Percentiles rank a stretch among this genome's conserved stretches.
phyloP scores from a whole-genome alignment of 73 alveolate genomes.

The Diophrys appendiculata region DNA sequence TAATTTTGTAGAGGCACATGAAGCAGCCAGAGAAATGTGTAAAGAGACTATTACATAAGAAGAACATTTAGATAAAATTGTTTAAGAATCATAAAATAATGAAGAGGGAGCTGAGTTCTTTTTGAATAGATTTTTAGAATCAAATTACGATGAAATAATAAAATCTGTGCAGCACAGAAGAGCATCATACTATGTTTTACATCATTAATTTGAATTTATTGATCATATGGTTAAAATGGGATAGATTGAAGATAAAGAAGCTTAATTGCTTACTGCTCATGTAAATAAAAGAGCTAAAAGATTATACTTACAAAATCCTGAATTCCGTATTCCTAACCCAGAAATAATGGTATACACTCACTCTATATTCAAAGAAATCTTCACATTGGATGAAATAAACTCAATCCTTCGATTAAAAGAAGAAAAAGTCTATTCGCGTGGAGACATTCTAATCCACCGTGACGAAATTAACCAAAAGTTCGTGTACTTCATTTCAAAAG shows the following conservation, averaged over 20 bases:
- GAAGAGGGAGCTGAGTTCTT: constrained; percentile 43
- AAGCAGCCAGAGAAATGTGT: constrained; percentile 3
- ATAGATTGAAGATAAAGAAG: constrained; percentile 31
- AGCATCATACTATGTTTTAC: constrained; percentile 48
- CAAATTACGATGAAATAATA: constrained; percentile 53
- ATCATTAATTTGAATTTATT: constrained; percentile 12
- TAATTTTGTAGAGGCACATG: constrained; percentile 49
- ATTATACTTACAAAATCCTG: too few relatives aligned
- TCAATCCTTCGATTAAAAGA: too few relatives aligned
- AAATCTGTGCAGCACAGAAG: constrained; percentile 65
- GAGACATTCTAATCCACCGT: too few relatives aligned
- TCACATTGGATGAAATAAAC: neutral
- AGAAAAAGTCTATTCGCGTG: too few relatives aligned
- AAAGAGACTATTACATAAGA: constrained; percentile 15
- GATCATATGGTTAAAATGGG: constrained; percentile 18
- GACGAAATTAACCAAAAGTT: neutral
- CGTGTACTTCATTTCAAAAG: constrained; percentile 20
- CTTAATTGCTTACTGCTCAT: neutral
- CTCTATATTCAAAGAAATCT: neutral
- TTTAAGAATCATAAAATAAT: constrained; percentile 37
- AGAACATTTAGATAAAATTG: constrained; percentile 23
- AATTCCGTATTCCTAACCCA: neutral
- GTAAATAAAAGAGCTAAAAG: too few relatives aligned
- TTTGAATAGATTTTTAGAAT: constrained; percentile 34
- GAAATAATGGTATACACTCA: neutral